A percentile compares a stretch with the other conserved stretches of the same genome.
Conservation (phyloP, 2,329 filamentous ascomycete species). For the Plenodomus lindquistii region DNA sequence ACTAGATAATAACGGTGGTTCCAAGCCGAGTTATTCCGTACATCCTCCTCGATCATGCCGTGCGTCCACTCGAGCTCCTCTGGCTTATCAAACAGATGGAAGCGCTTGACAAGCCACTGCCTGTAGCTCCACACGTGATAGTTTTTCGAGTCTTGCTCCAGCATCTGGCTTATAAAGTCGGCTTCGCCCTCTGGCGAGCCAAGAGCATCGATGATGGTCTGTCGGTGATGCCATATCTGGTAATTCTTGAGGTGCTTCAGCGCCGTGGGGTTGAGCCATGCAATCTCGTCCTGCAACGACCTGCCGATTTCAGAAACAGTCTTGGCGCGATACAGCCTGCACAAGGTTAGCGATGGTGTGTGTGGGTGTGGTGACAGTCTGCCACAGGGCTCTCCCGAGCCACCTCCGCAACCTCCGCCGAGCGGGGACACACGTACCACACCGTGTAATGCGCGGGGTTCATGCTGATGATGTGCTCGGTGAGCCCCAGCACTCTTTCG, state of each 20-base stretch:
- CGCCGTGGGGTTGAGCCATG: slow-evolving; percentile 84
- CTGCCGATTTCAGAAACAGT: slow-evolving; percentile 70
- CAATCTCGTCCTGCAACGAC: slow-evolving; percentile 71
- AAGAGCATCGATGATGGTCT: slow-evolving; percentile 61
- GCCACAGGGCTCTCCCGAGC: background rate
- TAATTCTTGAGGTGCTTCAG: slow-evolving; percentile 93
- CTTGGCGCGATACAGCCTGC: slow-evolving; percentile 80
- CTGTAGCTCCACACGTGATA: slow-evolving; percentile 99
- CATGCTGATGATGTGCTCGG: slow-evolving; percentile 85
- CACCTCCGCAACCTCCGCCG: slow-evolving; percentile 5
- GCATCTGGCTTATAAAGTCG: slow-evolving; percentile 77
- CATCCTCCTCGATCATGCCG: slow-evolving; percentile 73
- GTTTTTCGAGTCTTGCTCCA: slow-evolving; percentile 88
- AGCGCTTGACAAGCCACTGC: slow-evolving; percentile 72
- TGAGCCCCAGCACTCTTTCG: slow-evolving; percentile 76
- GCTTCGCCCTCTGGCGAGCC: slow-evolving; percentile 68
- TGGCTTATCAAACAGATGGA: slow-evolving; percentile 56
- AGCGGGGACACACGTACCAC: slow-evolving; percentile 60
- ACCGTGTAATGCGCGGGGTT: slow-evolving; percentile 99
- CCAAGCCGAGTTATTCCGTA: slow-evolving; percentile 97
- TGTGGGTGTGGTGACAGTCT: slow-evolving; percentile 1
- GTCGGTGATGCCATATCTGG: slow-evolving; percentile 83
- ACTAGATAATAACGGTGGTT: slow-evolving; percentile 95
- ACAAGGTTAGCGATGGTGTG: slow-evolving; percentile 14
- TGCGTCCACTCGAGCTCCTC: slow-evolving; percentile 74